Conservation (phyloP, 1,139 yeast genomes). For the Suhomyces maxii region DNA sequence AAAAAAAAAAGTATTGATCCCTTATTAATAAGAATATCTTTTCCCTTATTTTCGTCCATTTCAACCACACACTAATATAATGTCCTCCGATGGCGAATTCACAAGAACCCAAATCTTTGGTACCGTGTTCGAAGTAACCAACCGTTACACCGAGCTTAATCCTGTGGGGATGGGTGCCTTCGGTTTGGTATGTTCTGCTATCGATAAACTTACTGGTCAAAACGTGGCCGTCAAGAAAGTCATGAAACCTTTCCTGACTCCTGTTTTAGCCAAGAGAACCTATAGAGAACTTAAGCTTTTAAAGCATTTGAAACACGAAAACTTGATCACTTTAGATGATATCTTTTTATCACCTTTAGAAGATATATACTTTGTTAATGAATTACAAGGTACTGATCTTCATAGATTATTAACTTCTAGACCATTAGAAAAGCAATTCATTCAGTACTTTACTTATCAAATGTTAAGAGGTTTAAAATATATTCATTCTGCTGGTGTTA, state of each 20-base stretch:
- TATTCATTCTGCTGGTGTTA: constrained; percentile 32
- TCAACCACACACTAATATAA: constrained; percentile 1
- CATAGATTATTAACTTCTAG: constrained; percentile 88
- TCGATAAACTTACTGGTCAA: constrained; percentile 86
- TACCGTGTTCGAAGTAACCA: constrained; percentile 91
- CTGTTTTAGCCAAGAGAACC: constrained; percentile 93
- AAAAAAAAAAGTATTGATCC: no score
- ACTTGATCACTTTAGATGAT: constrained; percentile 88
- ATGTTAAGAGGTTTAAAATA: constrained; percentile 31
- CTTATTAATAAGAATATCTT: no score
- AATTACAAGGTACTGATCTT: constrained; percentile 92
- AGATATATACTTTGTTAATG: constrained; percentile 96
- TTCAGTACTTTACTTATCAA: constrained; percentile 77
- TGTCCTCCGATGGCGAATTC: constrained; percentile 29
- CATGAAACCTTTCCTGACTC: constrained; percentile 95
- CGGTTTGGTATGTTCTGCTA: constrained; percentile 95
- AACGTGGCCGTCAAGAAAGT: constrained; percentile 96
- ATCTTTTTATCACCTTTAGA: constrained; percentile 93
- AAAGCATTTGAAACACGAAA: constrained; percentile 93
- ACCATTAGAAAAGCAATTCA: constrained; percentile 93
- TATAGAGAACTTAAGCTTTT: constrained; percentile 91
- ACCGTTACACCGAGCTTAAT: constrained; percentile 83
- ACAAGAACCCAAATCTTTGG: constrained; percentile 68
- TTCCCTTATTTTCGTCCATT: background rate
- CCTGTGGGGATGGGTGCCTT: constrained; percentile 99